Evolutionary conservation across 768 basidiomycete genomes (phyloP), one percentile per base, ranked within the genome.

Genomic region (Naganishia antarctica): DNA sequence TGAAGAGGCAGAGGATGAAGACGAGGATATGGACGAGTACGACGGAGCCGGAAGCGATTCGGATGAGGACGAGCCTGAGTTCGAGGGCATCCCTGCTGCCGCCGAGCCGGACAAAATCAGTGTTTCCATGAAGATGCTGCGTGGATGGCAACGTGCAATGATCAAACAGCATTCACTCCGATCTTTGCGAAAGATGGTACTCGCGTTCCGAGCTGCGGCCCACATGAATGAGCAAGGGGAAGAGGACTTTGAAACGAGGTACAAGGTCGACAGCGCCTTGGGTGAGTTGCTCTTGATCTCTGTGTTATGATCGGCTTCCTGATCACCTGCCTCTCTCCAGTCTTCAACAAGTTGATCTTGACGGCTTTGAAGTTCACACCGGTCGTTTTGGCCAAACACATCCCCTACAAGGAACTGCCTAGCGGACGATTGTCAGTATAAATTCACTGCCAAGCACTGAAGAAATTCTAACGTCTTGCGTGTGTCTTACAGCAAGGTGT

Each of bases 331-430:
- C 32, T 28, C 37, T 41, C 9, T 62, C 0, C 65, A 94, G 92
- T 97, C n/a, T 98, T 93, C 80, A 87, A 87, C 80, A 96, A 97
- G 79, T 82, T 98, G 23, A 81, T 99, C 46, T 84, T 84, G 12
- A 94, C 93, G 0, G 80, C 91, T 1, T 81, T 99, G 28, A 85
- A 85, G 72, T 99, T 90, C 78, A 93, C 93, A 0, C 93, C 96
- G 1, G 82, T 97, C 43, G 83, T 97, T 8, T 82, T 99, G 18
- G 82, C 84, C 51, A 86, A 93, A 71, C 93, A 97, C 70, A 81
- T 89, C 37, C 93, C 94, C 0, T 91, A 85, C 80, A 94, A 91
- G 79, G 86, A 83, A 1, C 81, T 87, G 26, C 74, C 86, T 0
- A 86, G 86, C 69, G 96, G 93, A 59, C 89, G 87, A 83, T 87